Evolutionary conservation across 208 protist genomes (phyloP).

Genomic region (Trypanosoma vivax): DNA sequence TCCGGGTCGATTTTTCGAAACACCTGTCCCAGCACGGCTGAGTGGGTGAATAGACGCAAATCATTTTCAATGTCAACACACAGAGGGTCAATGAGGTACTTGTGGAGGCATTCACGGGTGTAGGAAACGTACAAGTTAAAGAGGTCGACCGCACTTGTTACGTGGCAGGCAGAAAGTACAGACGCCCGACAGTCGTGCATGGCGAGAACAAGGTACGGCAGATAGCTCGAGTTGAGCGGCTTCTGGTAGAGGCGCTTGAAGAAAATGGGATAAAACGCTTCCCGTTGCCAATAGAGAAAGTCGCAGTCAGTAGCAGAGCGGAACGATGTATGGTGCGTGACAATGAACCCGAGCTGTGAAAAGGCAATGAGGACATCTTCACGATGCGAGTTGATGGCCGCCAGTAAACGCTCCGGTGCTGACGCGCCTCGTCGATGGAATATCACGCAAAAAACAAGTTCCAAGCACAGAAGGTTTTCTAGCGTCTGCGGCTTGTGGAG

Average conservation of each 20-base stretch:
- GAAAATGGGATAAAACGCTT: slow-evolving; percentile 74
- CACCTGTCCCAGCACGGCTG: slow-evolving; percentile 50
- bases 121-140: slow-evolving; percentile 50
- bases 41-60: slow-evolving; percentile 90
- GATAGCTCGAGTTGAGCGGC: slow-evolving; percentile 40
- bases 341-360: slow-evolving; percentile 63
- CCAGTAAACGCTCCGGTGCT: not conserved
- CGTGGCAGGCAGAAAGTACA: slow-evolving; percentile 35
- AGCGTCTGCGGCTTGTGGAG: slow-evolving; percentile 51
- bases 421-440: slow-evolving; percentile 31
- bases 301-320: slow-evolving; percentile 56
- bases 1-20: slow-evolving; percentile 11
- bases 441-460: slow-evolving; percentile 49
- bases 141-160: slow-evolving; percentile 22
- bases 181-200: slow-evolving; percentile 48
- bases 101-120: slow-evolving; percentile 39
- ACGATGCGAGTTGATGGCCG: slow-evolving; percentile 35
- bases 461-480: slow-evolving; percentile 51
- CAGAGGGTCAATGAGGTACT: slow-evolving; percentile 57
- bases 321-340: slow-evolving; percentile 40
- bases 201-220: slow-evolving; percentile 67
- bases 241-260: slow-evolving; percentile 73
- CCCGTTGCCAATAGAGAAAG: slow-evolving; percentile 90
- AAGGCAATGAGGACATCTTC: slow-evolving; percentile 59
- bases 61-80: slow-evolving; percentile 92